Evolutionary conservation across 2,329 filamentous ascomycete species (phyloP), one percentile per base, ranked within the genome.

Genomic region (Venturia nashicola): DNA sequence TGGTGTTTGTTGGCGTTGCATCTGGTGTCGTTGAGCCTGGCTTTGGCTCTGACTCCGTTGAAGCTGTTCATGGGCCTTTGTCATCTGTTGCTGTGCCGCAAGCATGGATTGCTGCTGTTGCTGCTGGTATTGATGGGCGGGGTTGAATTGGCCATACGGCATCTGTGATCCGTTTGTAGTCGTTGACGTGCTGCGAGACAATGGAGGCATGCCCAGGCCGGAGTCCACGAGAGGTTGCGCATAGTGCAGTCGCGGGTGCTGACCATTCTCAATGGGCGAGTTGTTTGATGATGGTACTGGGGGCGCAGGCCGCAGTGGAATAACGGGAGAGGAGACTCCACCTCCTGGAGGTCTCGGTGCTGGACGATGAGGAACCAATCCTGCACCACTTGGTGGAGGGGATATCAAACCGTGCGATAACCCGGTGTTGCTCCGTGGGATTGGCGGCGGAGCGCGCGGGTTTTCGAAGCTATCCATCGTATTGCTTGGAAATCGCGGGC

Each of bases 381-480:
- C 61, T 72, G 75, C 65, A 70, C 72, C 46, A 75, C 77, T 65
- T 73, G 77, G 65, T 75, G 76, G 65, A 80, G 77, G 72, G 72
- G 23, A 73, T 73, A 63, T 71, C 65, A 62, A 70, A 73, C 62
- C 73, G 72, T 32, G 34, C 32, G 18, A 40, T 12, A 51, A 14
- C n/a, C 39, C 51, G 57, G 70, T 71, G 48, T 76, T 74, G 43
- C 71, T 74, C 42, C 83, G 73, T 65, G 93, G 92, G 66, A 97
- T 89, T 12, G 93, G 94, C 67, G 94, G 94, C 46, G 94, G 90
- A 20, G 93, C 90, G 72, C 94, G 85, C 60, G 94, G 94, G 72
- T 99, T 97, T 78, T 97, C 94, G 76, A 97, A 99, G 79, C 91
- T 97, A 73, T 90, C 89, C 48, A 42, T 64, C n/a, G 64, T 63